Base-by-base conservation (phyloP, 2,329 filamentous ascomycete species). In the Rhexocercosporidium sp. region DNA sequence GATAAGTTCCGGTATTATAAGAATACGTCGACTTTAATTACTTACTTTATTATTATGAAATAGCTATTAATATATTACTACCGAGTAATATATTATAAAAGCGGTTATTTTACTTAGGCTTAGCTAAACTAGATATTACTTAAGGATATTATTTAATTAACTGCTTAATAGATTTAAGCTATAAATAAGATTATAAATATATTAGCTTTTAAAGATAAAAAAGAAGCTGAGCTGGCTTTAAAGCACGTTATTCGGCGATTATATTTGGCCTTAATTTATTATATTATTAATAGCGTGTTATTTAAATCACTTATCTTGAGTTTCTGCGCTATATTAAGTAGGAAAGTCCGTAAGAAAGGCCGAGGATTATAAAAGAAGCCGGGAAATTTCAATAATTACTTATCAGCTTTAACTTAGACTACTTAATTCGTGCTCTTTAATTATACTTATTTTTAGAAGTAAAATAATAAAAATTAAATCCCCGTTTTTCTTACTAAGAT, bases 351-450 rank as follows among this genome's bases (percentile, higher is more conserved):
- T 34, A 16, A 29, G 29, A 56, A 65, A 25, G 41, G 41, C 47
- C 3, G 25, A 7, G 56, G 54, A 9, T 59, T 61, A 27, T 69
- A 44, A 31, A 22, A 69, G 44, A 47, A 69, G 57, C 56, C 22
- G 5, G 61, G 61, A 16, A 57, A 57, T 37, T 57, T 57, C 29
- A 57, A 57, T 1, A 69, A 60, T 34, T 62, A 65, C 16, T 44
- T 67, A 18, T 65, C 46, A 16, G 47, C 41, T 46, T n/a, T n/a
- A n/a, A n/a, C n/a, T n/a, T n/a, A n/a, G n/a, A n/a, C n/a, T n/a
- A n/a, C n/a, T n/a, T n/a, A n/a, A n/a, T n/a, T n/a, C n/a, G n/a
- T n/a, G n/a, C n/a, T n/a, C n/a, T n/a, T n/a, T n/a, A n/a, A n/a
- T n/a, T n/a, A n/a, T n/a, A n/a, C n/a, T n/a, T n/a, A n/a, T n/a